phyloP scores from a whole-genome alignment of 371 early-diverging fungal genomes.

The Vairimorpha ceranae region DNA sequence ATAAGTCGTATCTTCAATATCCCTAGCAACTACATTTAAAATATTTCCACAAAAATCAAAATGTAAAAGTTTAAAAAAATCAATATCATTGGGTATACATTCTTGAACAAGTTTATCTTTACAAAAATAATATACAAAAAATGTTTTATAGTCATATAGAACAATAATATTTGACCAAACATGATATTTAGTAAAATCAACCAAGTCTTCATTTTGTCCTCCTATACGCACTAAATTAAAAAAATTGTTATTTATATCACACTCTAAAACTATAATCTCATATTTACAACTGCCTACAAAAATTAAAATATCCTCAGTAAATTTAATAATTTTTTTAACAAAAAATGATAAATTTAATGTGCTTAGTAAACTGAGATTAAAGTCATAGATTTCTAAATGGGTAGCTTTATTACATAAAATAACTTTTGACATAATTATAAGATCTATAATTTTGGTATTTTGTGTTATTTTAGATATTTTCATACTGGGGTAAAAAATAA shows the following conservation, averaged over 20 bases:
- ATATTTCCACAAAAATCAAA: not conserved
- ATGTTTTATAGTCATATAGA: not conserved
- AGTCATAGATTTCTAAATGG: not conserved
- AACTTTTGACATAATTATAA: not conserved
- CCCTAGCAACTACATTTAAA: not conserved
- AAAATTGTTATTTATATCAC: not conserved
- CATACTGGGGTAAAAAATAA: not conserved
- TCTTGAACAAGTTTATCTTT: not conserved
- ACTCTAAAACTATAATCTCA: not conserved
- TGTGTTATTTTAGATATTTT: not conserved
- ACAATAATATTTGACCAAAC: not conserved
- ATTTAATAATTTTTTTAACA: not conserved
- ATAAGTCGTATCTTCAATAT: not conserved
- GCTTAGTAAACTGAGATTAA: not conserved
- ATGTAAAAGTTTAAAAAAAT: not conserved
- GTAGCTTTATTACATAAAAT: conserved; percentile 2
- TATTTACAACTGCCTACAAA: not conserved
- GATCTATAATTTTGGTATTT: not conserved
- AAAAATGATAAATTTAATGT: not conserved
- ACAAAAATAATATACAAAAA: not conserved
- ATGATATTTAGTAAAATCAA: not conserved
- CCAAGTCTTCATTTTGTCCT: not conserved
- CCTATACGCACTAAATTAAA: not conserved
- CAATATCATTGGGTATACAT: not conserved
- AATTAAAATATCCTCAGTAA: not conserved